Conservation (phyloP, 1,139 yeast species). For the Torulaspora globosa region DNA sequence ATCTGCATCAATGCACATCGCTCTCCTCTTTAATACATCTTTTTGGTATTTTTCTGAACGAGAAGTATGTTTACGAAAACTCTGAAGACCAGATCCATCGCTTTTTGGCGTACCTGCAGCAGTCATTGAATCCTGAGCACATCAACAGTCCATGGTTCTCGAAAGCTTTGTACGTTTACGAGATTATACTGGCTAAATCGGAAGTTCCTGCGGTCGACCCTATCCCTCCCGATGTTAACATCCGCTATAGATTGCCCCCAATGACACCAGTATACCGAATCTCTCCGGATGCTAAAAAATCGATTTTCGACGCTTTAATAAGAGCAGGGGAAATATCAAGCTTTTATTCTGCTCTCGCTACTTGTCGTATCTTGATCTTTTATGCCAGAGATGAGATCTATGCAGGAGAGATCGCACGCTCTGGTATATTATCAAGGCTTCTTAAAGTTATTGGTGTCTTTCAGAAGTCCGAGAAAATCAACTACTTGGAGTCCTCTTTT, state of each 20-base stretch:
- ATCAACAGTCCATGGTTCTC: slow-evolving; percentile 50
- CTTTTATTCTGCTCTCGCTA: slow-evolving; percentile 47
- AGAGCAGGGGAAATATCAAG: slow-evolving; percentile 41
- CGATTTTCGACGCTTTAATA: slow-evolving; percentile 45
- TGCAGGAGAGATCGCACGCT: slow-evolving; percentile 43
- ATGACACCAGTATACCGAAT: slow-evolving; percentile 33
- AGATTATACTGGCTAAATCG: slow-evolving; percentile 46
- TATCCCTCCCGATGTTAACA: slow-evolving; percentile 29
- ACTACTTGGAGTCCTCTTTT: slow-evolving; percentile 38
- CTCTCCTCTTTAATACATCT: slow-evolving; percentile 47
- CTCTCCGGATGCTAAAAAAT: slow-evolving; percentile 34
- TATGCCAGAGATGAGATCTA: slow-evolving; percentile 46
- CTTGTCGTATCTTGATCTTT: slow-evolving; percentile 51
- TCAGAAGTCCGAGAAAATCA: slow-evolving; percentile 35
- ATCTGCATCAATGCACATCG: slow-evolving; percentile 32
- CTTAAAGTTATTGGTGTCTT: slow-evolving; percentile 35
- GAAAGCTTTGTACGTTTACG: slow-evolving; percentile 47
- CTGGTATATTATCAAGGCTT: slow-evolving; percentile 41
- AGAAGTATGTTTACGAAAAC: slow-evolving; percentile 29
- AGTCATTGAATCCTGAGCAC: slow-evolving; percentile 39
- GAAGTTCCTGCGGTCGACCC: slow-evolving; percentile 41
- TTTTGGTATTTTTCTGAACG: slow-evolving; percentile 45
- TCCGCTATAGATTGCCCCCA: slow-evolving; percentile 24
- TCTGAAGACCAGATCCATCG: slow-evolving; percentile 35
- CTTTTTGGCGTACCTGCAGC: slow-evolving; percentile 41